Evolutionary conservation across 2,329 filamentous ascomycete genomes (phyloP), one percentile per base, ranked within the genome.

Genomic region (Pestalotiopsis sp.): DNA sequence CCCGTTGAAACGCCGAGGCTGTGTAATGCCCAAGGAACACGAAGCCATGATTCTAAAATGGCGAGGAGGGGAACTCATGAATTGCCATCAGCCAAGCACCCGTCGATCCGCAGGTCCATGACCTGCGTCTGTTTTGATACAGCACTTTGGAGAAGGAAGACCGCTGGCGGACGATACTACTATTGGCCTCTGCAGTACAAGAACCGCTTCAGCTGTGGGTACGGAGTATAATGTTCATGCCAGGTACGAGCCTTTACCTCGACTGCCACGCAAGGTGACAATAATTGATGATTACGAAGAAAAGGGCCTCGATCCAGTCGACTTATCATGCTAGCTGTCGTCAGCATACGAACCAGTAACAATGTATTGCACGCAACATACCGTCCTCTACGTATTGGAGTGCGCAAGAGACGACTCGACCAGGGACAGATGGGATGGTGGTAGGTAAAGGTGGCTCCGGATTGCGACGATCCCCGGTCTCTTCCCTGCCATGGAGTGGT

Each of bases 1-100:
- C 23, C 36, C 20, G 64, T 60, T 66, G 64, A 66, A 66, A 66
- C 64, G 64, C 64, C 64, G 64, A 66, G 61, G 38, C 49, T 20
- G 59, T 62, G 59, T 20, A 36, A 36, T 36, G 9, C 17, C 31
- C 27, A 38, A 20, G n/a, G n/a, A 62, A 39, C 59, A 62, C 59
- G 31, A 39, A 36, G 31, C 17, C 59, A 20, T 12, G 36, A 12
- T 11, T 20, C 59, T 39, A 9, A 36, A 36, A 7, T 31, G 31
- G 36, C 27, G 59, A 12, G 17, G 31, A 36, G 17, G 4, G 38
- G 25, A 39, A 20, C 7, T 9, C n/a, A 62, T 39, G 14, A 14
- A 31, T n/a, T 14, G 31, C 27, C n/a, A 36, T 20, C 31, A 59
- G 25, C 4, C 17, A 9, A 27, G 14, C 57, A 23, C 23, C 14